Evolutionary conservation across 371 early-diverging fungal genomes (phyloP).

Genomic region (Zychaea mexicana): DNA sequence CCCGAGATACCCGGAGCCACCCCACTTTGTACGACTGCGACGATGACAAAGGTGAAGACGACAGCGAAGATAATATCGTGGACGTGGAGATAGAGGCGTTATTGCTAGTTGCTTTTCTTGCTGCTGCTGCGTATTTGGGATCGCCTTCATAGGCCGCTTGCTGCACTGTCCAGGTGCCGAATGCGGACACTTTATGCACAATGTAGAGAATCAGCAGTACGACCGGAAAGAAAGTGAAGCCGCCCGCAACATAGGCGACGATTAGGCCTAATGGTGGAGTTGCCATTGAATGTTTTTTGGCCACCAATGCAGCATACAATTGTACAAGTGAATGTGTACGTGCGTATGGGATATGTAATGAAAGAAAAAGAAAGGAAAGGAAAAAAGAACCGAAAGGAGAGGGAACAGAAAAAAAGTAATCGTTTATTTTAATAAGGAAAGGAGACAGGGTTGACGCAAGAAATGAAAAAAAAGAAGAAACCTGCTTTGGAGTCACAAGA

Average conservation of each 20-base stretch:
- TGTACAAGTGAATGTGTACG: neutral
- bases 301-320: constrained; percentile 5
- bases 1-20: constrained; percentile 50
- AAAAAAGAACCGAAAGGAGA: neutral
- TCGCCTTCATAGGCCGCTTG: neutral
- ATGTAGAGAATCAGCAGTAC: constrained; percentile 15
- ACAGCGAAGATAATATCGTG: neutral
- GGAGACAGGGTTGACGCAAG: neutral
- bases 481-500: constrained; percentile 1
- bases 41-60: neutral
- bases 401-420: neutral
- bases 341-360: neutral
- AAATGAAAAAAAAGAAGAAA: neutral
- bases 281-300: neutral
- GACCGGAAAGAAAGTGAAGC: constrained; percentile 49
- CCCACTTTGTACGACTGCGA: constrained; percentile 45
- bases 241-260: constrained; percentile 45
- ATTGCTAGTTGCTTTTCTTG: neutral
- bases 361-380: neutral
- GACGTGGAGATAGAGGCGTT: no score
- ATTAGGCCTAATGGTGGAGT: constrained; percentile 8
- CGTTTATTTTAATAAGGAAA: neutral
- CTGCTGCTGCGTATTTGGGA: neutral
- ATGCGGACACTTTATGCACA: neutral
- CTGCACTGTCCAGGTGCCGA: neutral